Conservation (phyloP, 495 filamentous ascomycete species). For the Letharia lupina region DNA sequence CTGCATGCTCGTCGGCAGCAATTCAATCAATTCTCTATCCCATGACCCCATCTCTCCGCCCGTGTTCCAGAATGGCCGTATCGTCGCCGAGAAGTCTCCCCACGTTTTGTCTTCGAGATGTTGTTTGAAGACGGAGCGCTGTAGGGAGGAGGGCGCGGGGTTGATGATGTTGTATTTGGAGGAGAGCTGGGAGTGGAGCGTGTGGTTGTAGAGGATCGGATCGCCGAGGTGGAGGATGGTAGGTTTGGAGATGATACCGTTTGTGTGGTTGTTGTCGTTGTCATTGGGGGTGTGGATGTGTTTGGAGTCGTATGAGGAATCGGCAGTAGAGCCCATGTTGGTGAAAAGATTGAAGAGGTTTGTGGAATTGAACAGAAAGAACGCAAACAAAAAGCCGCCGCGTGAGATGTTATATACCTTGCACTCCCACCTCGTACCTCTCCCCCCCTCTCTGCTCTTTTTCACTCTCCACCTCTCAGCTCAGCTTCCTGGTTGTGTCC, state of each 20-base stretch:
- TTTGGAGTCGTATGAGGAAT: neutral
- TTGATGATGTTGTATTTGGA: slow-evolving; percentile 51
- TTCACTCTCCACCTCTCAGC: neutral
- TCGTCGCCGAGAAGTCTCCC: slow-evolving; percentile 65
- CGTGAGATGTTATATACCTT: neutral
- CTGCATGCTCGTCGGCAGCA: slow-evolving; percentile 56
- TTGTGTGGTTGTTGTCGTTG: neutral
- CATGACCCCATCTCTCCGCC: slow-evolving; percentile 72
- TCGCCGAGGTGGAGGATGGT: slow-evolving; percentile 61
- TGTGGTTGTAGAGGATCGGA: slow-evolving; percentile 56
- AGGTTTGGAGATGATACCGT: slow-evolving; percentile 23
- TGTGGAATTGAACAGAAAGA: neutral
- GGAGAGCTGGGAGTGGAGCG: slow-evolving; percentile 47
- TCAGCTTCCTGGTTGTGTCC: neutral
- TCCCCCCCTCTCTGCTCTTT: neutral
- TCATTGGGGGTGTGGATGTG: neutral
- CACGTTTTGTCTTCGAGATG: slow-evolving; percentile 56
- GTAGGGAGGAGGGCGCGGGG: slow-evolving; percentile 41
- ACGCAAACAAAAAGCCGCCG: neutral
- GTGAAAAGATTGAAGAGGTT: neutral
- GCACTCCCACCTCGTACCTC: neutral
- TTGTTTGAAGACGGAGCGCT: slow-evolving; percentile 50
- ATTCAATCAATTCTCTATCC: slow-evolving; percentile 59
- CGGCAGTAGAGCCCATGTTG: neutral
- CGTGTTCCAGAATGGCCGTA: slow-evolving; percentile 71